Conservation (phyloP, 1,284 basidiomycete species). For the Apiotrichum sp. region DNA sequence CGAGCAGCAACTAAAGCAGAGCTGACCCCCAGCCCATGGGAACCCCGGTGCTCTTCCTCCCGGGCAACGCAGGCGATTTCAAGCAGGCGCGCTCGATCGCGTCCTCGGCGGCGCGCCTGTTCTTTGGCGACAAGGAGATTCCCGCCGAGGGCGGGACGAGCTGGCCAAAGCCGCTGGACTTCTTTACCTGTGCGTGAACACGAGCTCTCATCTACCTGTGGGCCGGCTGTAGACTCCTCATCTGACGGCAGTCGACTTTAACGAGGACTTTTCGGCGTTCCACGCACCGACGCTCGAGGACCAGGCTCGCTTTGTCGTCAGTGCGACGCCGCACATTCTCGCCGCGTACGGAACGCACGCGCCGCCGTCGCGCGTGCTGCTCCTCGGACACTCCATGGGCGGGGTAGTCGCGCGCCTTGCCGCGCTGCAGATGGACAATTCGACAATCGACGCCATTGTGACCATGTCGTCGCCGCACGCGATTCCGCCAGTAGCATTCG, state of each 20-base stretch:
- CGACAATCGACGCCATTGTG: conserved; percentile 68
- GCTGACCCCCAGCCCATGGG: conserved; percentile 59
- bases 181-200: conserved; percentile 64
- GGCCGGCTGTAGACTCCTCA: no score
- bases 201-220: neutral
- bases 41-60: conserved; percentile 85
- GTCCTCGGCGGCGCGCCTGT: conserved; percentile 77
- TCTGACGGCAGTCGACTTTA: conserved; percentile 95
- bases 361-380: conserved; percentile 53
- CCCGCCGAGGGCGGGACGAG: conserved; percentile 12
- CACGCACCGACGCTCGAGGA: conserved; percentile 82
- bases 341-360: conserved; percentile 56
- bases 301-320: conserved; percentile 70
- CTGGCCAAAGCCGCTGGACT: conserved; percentile 57
- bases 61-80: conserved; percentile 93
- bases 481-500: conserved; percentile 77
- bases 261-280: conserved; percentile 94
- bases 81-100: conserved; percentile 93
- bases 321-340: conserved; percentile 70
- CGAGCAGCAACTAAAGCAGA: no score
- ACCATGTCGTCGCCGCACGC: conserved; percentile 93
- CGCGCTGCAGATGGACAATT: conserved; percentile 45
- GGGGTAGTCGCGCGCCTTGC: conserved; percentile 71
- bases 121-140: conserved; percentile 56
- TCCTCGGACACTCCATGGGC: conserved; percentile 98